phyloP scores from a whole-genome alignment of 345 rosid species.

The Turnera subulata region DNA sequence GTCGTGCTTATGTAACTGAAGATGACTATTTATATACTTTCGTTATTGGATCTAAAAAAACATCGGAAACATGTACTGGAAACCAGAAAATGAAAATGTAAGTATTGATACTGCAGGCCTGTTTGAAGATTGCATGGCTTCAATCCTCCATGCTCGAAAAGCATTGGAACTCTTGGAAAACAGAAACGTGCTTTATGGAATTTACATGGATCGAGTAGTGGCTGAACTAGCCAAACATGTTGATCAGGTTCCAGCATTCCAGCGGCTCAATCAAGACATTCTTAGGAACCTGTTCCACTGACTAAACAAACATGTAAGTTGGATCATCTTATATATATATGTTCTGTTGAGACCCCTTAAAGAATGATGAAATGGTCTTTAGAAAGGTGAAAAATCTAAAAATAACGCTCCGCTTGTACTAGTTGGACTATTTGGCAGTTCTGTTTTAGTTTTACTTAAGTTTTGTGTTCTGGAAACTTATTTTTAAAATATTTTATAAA shows the following conservation, averaged over 20 bases:
- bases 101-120: conserved; percentile 41
- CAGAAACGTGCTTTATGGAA: conserved; percentile 66
- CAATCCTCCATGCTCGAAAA: conserved; percentile 61
- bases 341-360: too few species aligned
- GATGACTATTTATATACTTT: too few species aligned
- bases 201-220: conserved; percentile 72
- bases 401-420: too few species aligned
- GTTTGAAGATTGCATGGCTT: conserved; percentile 69
- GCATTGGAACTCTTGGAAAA: conserved; percentile 58
- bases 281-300: conserved; percentile 42
- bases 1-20: too few species aligned
- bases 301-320: not conserved
- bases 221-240: conserved; percentile 61
- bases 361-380: too few species aligned
- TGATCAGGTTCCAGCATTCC: conserved; percentile 43
- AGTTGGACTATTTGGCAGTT: too few species aligned
- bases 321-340: too few species aligned
- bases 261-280: conserved; percentile 47
- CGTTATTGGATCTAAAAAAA: not conserved
- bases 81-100: conserved; percentile 8
- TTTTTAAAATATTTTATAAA: too few species aligned
- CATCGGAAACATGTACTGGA: not conserved
- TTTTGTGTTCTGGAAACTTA: too few species aligned
- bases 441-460: too few species aligned
- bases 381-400: too few species aligned